Evolutionary conservation across 345 rosid genomes (phyloP), one percentile per base, ranked within the genome.

Genomic region (Melastoma malabathricum): DNA sequence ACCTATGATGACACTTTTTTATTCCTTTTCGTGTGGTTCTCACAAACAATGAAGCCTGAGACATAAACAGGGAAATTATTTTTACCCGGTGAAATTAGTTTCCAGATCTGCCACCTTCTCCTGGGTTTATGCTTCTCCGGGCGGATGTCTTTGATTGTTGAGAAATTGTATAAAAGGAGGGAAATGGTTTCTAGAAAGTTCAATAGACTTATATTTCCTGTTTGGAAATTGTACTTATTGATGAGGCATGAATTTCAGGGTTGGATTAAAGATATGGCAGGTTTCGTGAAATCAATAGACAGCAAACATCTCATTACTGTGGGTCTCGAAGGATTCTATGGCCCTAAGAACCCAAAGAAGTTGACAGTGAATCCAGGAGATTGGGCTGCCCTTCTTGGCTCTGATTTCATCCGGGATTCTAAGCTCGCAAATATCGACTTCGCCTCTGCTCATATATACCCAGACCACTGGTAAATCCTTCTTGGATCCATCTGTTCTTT

Each of bases 271-370:
- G 98, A 90, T 69, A 90, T 90, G 89, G 71, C 96, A 16, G 74
- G 80, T 17, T 90, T 65, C 38, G 70, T 86, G 39, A 90, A 87
- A 75, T 82, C 92, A 58, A 78, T 90, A 5, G 98, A 90, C 75
- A 78, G 66, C 52, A 84, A 78, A 49, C 98, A 90, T 78, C 80
- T 86, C 17, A 63, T 86, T 50, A 86, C 98, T 12, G 77, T 90
- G 59, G 98, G 96, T 23, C 73, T 86, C 43, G 98, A 90, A 78
- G 96, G 98, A 55, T 90, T 90, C 65, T 90, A 86, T 48, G 98
- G 98, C 56, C 93, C 87, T 29, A 75, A 72, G 59, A 90, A 66
- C 64, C 79, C 95, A 16, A 87, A 90, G 72, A 77, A 78, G 50
- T 48, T 69, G 51, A 76, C 83, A 14, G 84, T 80, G 39, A 86